phyloP scores from a whole-genome alignment of 2,329 filamentous ascomycete species.

The Pezicula neosporulosa region DNA sequence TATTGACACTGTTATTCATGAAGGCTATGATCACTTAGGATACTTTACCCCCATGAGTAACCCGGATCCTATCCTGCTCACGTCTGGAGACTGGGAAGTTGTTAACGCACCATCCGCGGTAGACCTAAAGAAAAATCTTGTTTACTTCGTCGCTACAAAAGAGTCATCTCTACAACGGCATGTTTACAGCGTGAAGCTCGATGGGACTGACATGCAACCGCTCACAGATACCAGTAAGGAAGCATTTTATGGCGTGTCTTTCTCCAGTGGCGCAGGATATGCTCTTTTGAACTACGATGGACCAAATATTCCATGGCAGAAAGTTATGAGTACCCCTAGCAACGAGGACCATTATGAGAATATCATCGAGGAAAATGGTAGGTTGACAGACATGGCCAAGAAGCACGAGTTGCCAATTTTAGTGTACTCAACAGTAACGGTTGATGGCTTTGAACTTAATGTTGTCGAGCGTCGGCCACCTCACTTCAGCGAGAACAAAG shows the following conservation, averaged over 20 bases:
- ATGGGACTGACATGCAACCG: conserved; percentile 69
- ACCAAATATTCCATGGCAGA: conserved; percentile 86
- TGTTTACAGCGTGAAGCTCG: conserved; percentile 83
- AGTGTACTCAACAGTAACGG: conserved; percentile 78
- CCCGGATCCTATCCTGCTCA: conserved; percentile 78
- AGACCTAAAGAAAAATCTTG: conserved; percentile 78
- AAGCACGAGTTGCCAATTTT: conserved; percentile 79
- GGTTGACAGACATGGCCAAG: conserved; percentile 64
- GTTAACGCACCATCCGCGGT: conserved; percentile 79
- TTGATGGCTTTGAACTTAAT: conserved; percentile 72
- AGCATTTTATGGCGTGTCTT: conserved; percentile 79
- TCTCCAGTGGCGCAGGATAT: conserved; percentile 79
- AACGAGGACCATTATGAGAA: conserved; percentile 62
- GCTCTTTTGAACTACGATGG: conserved; percentile 81
- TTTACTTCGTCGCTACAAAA: conserved; percentile 88
- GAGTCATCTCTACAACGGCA: conserved; percentile 88
- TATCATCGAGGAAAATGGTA: conserved; percentile 73
- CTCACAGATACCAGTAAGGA: conserved; percentile 71
- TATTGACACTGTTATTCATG: conserved; percentile 82
- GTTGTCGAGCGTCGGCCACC: conserved; percentile 83
- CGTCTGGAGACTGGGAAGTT: conserved; percentile 89
- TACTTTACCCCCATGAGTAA: conserved; percentile 91
- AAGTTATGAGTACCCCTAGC: conserved; percentile 79
- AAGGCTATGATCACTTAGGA: conserved; percentile 85
- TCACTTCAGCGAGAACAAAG: conserved; percentile 78